Percentiles rank a stretch among this genome's conserved stretches.
phyloP scores from a whole-genome alignment of 2,329 filamentous ascomycete genomes.

The Tolypocladium album region DNA sequence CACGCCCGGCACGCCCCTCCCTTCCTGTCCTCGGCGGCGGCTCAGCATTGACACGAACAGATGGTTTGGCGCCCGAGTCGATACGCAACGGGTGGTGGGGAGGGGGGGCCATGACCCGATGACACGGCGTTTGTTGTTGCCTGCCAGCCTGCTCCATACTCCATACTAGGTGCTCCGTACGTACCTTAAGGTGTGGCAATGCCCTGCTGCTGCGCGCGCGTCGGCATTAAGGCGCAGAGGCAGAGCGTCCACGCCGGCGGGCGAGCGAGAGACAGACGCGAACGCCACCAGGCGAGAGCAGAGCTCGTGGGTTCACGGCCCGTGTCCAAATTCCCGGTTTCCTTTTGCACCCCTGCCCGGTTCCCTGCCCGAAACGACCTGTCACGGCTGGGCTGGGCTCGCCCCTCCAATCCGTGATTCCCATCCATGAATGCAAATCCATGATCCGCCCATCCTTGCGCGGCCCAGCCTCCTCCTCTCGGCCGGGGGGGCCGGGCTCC shows the following conservation, averaged over 20 bases:
- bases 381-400: neutral
- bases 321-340: constrained; percentile 1
- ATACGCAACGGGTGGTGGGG: neutral
- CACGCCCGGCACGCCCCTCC: neutral
- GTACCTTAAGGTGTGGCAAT: neutral
- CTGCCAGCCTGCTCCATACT: too few species aligned
- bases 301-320: neutral
- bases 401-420: neutral
- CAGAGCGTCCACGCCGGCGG: neutral
- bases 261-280: neutral
- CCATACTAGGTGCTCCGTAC: too few species aligned
- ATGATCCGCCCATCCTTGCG: neutral
- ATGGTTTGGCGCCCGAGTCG: neutral
- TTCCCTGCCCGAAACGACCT: neutral
- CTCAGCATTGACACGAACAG: neutral
- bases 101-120: neutral
- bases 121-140: neutral
- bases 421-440: neutral
- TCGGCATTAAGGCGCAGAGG: neutral
- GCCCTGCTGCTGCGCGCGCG: neutral
- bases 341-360: constrained; percentile 2
- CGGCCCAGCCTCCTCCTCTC: neutral
- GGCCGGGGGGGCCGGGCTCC: neutral
- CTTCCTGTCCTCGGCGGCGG: neutral
- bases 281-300: neutral